A percentile compares a stretch with the other conserved stretches of the same genome.
These are phyloP conservation scores for Aspergillus sp. DNA, from an alignment of 2,329 filamentous ascomycete genomes.

Conservation along the genomic window DNA sequence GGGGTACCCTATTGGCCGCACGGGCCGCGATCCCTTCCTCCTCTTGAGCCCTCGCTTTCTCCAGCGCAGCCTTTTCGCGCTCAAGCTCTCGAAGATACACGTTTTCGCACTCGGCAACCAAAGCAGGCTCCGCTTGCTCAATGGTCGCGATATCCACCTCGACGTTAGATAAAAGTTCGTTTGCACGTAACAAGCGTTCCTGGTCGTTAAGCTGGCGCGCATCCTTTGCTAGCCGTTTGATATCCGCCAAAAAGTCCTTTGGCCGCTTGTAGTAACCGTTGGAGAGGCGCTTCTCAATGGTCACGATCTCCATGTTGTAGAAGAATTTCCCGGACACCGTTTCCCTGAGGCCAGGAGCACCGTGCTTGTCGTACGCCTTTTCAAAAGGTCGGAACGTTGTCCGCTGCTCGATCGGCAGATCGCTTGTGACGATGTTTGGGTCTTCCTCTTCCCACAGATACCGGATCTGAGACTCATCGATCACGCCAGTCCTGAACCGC, in stretches of 20 bases:
- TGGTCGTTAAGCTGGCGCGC: constrained; percentile 80
- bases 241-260: constrained; percentile 85
- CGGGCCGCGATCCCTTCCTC: constrained; percentile 48
- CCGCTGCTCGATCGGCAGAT: constrained; percentile 61
- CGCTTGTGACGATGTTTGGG: constrained; percentile 66
- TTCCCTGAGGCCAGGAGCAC: constrained; percentile 75
- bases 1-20: constrained; percentile 57
- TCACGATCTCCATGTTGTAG: constrained; percentile 91
- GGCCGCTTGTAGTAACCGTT: constrained; percentile 96
- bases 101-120: constrained; percentile 76
- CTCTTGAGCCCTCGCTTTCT: constrained; percentile 54
- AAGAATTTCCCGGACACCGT: constrained; percentile 80
- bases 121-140: constrained; percentile 65
- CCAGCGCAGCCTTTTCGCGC: constrained; percentile 67
- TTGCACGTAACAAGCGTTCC: constrained; percentile 81
- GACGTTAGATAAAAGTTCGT: constrained; percentile 89
- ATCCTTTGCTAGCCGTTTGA: constrained; percentile 83
- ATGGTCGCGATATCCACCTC: constrained; percentile 88
- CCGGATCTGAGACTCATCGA: constrained; percentile 73
- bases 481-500: constrained; percentile 80
- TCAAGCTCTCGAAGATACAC: constrained; percentile 75
- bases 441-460: constrained; percentile 87
- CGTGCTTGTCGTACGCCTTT: constrained; percentile 77
- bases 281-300: constrained; percentile 92
- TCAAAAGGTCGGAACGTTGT: constrained; percentile 75